These are phyloP conservation scores for Paecilomyces variotii DNA, from an alignment of 2,329 filamentous ascomycete species.

Conservation along the genomic window DNA sequence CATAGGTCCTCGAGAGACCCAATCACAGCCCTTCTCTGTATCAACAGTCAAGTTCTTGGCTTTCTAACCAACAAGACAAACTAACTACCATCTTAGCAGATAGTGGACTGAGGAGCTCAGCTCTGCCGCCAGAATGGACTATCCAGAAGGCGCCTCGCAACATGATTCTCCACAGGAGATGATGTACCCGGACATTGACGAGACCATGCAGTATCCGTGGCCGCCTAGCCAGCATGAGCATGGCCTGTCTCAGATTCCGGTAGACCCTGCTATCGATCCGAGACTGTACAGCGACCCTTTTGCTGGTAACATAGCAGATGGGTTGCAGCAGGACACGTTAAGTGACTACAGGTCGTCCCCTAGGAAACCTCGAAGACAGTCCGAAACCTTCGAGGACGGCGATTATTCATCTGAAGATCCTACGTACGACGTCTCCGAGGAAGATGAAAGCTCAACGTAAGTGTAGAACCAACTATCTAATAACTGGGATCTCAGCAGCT, in stretches of 20 bases:
- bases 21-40: background rate
- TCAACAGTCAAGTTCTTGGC: background rate
- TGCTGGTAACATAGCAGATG: slow-evolving; percentile 8
- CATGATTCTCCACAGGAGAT: slow-evolving; percentile 11
- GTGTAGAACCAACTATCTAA: slow-evolving; percentile 1
- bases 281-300: slow-evolving; percentile 22
- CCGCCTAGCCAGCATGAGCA: slow-evolving; percentile 13
- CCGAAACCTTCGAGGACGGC: slow-evolving; percentile 3
- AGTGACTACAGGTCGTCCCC: slow-evolving; percentile 6
- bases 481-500: background rate
- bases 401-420: slow-evolving; percentile 16
- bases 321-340: slow-evolving; percentile 4
- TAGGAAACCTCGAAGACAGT: background rate
- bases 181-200: slow-evolving; percentile 26
- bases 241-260: slow-evolving; percentile 7
- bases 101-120: background rate
- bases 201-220: slow-evolving; percentile 25
- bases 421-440: slow-evolving; percentile 15
- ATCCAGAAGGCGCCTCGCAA: slow-evolving; percentile 7
- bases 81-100: slow-evolving; percentile 4
- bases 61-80: background rate
- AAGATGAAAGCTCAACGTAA: slow-evolving; percentile 19
- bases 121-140: slow-evolving; percentile 11
- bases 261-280: slow-evolving; percentile 23
- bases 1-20: background rate